Evolutionary conservation across 2,329 filamentous ascomycete species (phyloP), one percentile per base, ranked within the genome.

Genomic region (Nigrospora osmanthi): DNA sequence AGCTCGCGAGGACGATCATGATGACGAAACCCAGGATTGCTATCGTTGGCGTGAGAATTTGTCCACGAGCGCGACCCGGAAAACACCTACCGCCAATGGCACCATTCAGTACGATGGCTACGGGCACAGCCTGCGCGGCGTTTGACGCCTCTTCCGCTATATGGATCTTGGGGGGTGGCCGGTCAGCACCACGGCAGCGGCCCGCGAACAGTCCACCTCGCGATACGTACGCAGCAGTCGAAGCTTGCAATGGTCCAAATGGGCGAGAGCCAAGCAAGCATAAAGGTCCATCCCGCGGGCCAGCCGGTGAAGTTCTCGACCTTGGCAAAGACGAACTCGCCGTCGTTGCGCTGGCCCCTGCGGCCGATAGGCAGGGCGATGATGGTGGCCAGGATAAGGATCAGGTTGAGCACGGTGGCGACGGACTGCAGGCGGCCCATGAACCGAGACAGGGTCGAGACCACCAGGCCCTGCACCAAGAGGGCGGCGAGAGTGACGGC

Each of bases 171-270:
- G 16, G 9, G 9, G 23, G 23, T 28, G 23, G 9, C 9, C 7
- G 9, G 23, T 28, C 23, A 28, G 23, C 23, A 28, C 2, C 7
- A 28, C 23, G 9, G 23, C 9, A 28, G 23, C 23, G 23, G 23
- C 23, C 9, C 23, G 10, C 23, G 23, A 28, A 2, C 2, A 2
- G 23, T 28, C 23, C 23, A 7, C 10, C 23, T 2, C 23, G 12
- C 34, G 34, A n/a, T 4, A 42, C 40, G 23, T 15, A 42, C 33
- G 7, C 40, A 42, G 9, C 31, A 4, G 6, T 42, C 40, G 7
- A 42, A 42, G 33, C 40, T 30, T 2, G 31, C 33, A 23, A 42
- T 42, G 16, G 40, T 36, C 40, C 40, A 36, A 11, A 42, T 42
- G 9, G 40, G 40, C 33, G 33, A 42, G 1, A 42, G 40, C 40